phyloP scores from a whole-genome alignment of 495 filamentous ascomycete genomes.

The Cryomyces antarcticus region DNA sequence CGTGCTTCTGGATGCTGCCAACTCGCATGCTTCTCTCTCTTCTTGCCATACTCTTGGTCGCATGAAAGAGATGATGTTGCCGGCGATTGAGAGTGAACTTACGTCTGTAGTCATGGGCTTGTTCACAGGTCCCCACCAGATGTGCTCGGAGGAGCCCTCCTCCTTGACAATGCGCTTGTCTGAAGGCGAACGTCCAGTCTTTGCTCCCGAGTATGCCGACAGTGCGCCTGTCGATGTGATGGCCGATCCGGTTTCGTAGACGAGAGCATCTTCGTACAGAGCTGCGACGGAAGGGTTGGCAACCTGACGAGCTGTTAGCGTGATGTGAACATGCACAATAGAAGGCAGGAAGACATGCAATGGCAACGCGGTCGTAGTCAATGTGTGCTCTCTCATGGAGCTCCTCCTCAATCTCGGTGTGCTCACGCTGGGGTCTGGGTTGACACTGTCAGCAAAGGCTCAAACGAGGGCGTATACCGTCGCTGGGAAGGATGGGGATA shows the following conservation, averaged over 20 bases:
- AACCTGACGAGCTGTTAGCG: conserved; percentile 32
- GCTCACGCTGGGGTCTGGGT: conserved; percentile 54
- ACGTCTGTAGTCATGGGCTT: conserved; percentile 97
- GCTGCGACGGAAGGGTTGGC: conserved; percentile 81
- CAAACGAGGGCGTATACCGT: neutral
- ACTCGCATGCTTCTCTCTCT: no score
- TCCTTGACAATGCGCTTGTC: conserved; percentile 97
- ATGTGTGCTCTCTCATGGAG: conserved; percentile 97
- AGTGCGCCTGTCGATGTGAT: conserved; percentile 89
- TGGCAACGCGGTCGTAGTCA: conserved; percentile 96
- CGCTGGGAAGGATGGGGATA: conserved; percentile 2
- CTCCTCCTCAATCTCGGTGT: conserved; percentile 94
- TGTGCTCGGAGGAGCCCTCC: conserved; percentile 63
- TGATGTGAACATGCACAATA: neutral
- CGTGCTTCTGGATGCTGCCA: no score
- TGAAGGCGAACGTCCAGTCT: conserved; percentile 88
- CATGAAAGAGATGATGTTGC: neutral
- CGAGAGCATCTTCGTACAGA: conserved; percentile 95
- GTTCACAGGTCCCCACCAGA: conserved; percentile 98
- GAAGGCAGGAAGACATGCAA: conserved; percentile 37
- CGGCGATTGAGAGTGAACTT: conserved; percentile 27
- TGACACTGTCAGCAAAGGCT: neutral
- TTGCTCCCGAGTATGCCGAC: conserved; percentile 91
- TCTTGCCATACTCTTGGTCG: neutral
- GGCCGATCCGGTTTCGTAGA: conserved; percentile 94